Evolutionary conservation across 352 stramenopile species (phyloP), one percentile per base, ranked within the genome.

Genomic region (Globisporangium cederbergense): DNA sequence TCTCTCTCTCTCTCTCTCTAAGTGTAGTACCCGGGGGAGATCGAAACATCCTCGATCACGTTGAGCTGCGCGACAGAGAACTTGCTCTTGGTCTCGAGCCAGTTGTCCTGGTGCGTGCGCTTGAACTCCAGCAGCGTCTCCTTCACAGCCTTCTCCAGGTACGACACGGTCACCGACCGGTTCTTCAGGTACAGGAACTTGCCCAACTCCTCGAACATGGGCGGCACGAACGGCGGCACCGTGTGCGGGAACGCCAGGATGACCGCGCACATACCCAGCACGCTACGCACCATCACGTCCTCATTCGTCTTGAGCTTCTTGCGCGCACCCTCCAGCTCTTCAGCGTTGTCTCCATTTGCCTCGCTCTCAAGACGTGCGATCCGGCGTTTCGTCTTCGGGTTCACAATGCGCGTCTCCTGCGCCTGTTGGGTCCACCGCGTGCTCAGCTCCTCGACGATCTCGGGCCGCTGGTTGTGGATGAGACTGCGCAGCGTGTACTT

Each of bases 91-190:
- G 76, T 88, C 71, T 92, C 79, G 32, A 81, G 69, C 85, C 85
- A 94, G 66, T 88, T 91, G 72, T 94, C 85, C 64, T 94, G 85
- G 57, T 94, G 85, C 16, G 83, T 90, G 58, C 85, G 83, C 64
- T 90, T 90, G 58, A 94, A 94, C 63, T 94, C 85, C 56, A 91
- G 72, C 64, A 94, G 65, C 46, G 84, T 90, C 61, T 91, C 79
- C 69, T 92, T 91, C 34, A 90, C 85, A 13, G 69, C 72, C 64
- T 90, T 91, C 59, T 85, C 73, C 43, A 94, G 60, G 63, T 81
- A 90, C 55, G 83, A 90, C 16, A 90, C 74, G 2, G 73, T 78
- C 10, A 73, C 74, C 9, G 83, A 83, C 10, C 73, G 72, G 28
- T 68, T 66, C 72, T 88, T 90, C 59, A 91, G 73, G 62, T 91